phyloP scores from a whole-genome alignment of 192 early-diverging fungal genomes.

The Oehlia diaphana region DNA sequence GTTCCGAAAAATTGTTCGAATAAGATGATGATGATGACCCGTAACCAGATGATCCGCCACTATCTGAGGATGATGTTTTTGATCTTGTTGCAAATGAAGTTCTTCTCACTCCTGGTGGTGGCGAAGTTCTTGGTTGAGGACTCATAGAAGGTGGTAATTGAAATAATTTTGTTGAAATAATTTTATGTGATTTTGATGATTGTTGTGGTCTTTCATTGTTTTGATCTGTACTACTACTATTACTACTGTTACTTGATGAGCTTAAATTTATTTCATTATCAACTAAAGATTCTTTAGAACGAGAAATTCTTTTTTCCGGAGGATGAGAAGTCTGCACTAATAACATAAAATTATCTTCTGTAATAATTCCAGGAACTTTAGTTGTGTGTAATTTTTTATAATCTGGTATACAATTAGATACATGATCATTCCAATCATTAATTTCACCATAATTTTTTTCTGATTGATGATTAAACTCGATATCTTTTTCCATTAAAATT shows the following conservation, averaged over 20 bases:
- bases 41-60: constrained; percentile 4
- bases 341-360: constrained; percentile 17
- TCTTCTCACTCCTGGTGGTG: neutral
- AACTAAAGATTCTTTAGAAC: neutral
- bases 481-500: neutral
- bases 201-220: neutral
- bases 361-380: neutral
- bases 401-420: neutral
- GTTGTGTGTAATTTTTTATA: neutral
- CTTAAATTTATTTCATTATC: neutral
- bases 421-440: neutral
- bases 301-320: neutral
- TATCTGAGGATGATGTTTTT: neutral
- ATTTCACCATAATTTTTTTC: neutral
- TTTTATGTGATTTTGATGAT: neutral
- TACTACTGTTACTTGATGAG: neutral
- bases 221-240: neutral
- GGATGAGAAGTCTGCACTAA: constrained; percentile 15
- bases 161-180: constrained; percentile 10
- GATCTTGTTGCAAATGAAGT: neutral
- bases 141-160: neutral
- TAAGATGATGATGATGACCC: constrained; percentile 10
- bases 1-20: neutral
- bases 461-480: neutral
- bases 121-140: neutral